Conservation (phyloP, 257 asterid species). For the Solanum pimpinellifolium region DNA sequence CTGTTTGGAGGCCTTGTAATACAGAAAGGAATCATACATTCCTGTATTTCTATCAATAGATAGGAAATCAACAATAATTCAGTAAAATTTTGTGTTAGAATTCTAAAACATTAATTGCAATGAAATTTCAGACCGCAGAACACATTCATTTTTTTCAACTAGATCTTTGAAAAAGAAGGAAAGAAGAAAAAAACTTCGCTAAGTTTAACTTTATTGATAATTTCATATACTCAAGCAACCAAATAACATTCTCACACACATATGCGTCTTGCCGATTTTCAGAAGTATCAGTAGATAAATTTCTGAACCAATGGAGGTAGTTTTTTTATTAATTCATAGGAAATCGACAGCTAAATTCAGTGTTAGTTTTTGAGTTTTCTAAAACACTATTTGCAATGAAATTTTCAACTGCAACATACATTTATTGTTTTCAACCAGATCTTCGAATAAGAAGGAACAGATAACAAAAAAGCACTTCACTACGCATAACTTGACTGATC, state of each 20-base stretch:
- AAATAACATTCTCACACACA: background rate
- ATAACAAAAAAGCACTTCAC: background rate
- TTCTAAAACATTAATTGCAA: background rate
- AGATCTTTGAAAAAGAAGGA: background rate
- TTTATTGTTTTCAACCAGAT: background rate
- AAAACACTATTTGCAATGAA: background rate
- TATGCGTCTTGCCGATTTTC: slow-evolving; percentile 28
- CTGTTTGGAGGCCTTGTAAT: background rate
- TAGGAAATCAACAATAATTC: background rate
- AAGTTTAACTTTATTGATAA: background rate
- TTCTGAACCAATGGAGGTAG: slow-evolving; percentile 45
- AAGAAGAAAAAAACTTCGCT: background rate
- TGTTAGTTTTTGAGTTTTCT: background rate
- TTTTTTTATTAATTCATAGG: background rate
- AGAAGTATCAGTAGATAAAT: slow-evolving; percentile 43
- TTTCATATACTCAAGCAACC: background rate
- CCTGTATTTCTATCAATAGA: background rate
- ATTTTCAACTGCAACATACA: background rate
- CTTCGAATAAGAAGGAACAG: background rate
- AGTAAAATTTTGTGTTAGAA: background rate
- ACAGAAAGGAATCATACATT: background rate
- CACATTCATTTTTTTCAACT: background rate
- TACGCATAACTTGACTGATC: background rate
- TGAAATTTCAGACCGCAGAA: background rate
- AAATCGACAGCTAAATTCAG: background rate